Base-by-base conservation (phyloP, 305 asterid genomes). In the Salvia sclarea region DNA sequence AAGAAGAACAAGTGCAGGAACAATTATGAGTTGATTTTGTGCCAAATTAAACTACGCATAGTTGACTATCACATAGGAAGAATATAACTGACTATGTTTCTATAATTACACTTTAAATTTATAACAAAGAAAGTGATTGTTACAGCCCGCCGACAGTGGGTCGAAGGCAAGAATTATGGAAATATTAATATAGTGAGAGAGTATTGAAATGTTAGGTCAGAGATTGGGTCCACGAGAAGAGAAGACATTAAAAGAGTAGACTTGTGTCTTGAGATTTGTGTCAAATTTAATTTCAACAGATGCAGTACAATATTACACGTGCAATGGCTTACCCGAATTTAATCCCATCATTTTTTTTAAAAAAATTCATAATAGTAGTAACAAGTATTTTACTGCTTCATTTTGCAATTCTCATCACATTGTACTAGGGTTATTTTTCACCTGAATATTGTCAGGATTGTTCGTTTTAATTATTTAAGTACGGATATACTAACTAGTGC, bases 141-240 rank as follows among this genome's bases (percentile, higher is more conserved):
- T 54, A 25, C 9, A 40, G 44, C 79, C 53, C 80, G 83, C 95
- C 95, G 95, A 88, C 95, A 85, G 87, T 87, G 74, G 85, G 85
- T 53, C 44, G 58, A 71, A 61, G 62, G 75, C 37, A 56, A 64
- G 31, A 64, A 31, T 45, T 14, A 48, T 75, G 66, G 48, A 33
- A 20, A 17, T n/a, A n/a, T n/a, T n/a, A 70, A 2, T 30, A 12
- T 7, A 57, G 61, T n/a, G 52, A 53, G 11, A 69, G n/a, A 66
- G 43, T 61, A 81, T 65, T 71, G 43, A 80, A 75, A 67, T 65
- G 81, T 72, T 75, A 71, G 83, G 83, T 80, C 76, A 70, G 69
- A 45, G 16, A 75, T 65, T 50, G 81, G 87, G 88, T 73, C 88
- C 86, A 65, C 68, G 61, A 0, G 41, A 48, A 60, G 66, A 59